phyloP scores from a whole-genome alignment of 192 early-diverging fungal genomes.

The Coemansia sp. region DNA sequence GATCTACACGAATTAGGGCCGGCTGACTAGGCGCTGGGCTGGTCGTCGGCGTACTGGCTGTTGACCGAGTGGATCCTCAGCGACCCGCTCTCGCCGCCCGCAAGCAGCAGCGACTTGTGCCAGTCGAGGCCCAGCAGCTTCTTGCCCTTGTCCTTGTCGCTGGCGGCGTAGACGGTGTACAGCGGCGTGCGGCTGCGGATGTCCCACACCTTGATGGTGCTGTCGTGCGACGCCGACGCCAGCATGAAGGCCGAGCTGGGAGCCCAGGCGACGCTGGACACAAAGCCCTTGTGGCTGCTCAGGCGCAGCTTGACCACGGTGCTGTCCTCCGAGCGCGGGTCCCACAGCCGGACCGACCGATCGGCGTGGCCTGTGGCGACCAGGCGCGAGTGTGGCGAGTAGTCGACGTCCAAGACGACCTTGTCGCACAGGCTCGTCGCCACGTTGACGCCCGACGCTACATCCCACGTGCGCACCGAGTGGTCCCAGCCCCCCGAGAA shows the following conservation, averaged over 20 bases:
- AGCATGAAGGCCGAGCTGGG: slow-evolving; percentile 74
- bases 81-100: slow-evolving; percentile 54
- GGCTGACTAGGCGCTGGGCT: neutral
- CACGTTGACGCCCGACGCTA: slow-evolving; percentile 73
- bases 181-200: slow-evolving; percentile 85
- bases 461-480: slow-evolving; percentile 89
- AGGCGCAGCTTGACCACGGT: slow-evolving; percentile 78
- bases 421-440: slow-evolving; percentile 91
- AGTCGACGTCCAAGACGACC: slow-evolving; percentile 74
- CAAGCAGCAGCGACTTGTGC: slow-evolving; percentile 49
- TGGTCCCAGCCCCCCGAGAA: slow-evolving; percentile 96
- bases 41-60: slow-evolving; percentile 32
- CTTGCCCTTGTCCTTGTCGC: slow-evolving; percentile 44
- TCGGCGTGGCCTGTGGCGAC: slow-evolving; percentile 92
- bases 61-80: slow-evolving; percentile 50
- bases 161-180: slow-evolving; percentile 66
- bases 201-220: slow-evolving; percentile 91
- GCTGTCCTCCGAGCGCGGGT: slow-evolving; percentile 78
- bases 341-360: slow-evolving; percentile 84
- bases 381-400: slow-evolving; percentile 70
- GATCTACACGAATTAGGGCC: neutral
- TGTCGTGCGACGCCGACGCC: slow-evolving; percentile 86
- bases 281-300: slow-evolving; percentile 81
- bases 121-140: slow-evolving; percentile 57
- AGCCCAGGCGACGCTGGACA: slow-evolving; percentile 85